These are phyloP conservation scores for Cryptococcus sp. DNA, from an alignment of 1,284 basidiomycete species.

Conservation along the genomic window DNA sequence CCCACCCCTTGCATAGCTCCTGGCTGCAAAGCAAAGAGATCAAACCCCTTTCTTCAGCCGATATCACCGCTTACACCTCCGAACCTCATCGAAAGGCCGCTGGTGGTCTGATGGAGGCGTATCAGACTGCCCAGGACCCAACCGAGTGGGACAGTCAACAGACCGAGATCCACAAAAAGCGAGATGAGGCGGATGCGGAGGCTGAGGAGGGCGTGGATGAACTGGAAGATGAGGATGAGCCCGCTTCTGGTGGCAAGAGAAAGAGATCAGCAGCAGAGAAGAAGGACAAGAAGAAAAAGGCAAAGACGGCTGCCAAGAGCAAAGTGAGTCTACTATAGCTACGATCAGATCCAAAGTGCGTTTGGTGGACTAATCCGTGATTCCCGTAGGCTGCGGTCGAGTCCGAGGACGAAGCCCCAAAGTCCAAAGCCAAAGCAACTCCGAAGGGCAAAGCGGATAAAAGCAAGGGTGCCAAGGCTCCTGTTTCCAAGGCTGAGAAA, in stretches of 20 bases:
- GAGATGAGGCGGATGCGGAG: constrained; percentile 62
- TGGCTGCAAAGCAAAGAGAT: constrained; percentile 85
- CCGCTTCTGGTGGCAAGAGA: constrained; percentile 60
- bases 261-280: constrained; percentile 56
- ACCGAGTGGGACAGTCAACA: constrained; percentile 62
- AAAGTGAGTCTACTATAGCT: constrained; percentile 27
- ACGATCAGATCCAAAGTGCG: too few species aligned
- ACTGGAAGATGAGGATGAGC: constrained; percentile 62
- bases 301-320: constrained; percentile 53
- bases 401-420: constrained; percentile 23
- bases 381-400: neutral
- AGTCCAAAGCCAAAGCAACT: constrained; percentile 56
- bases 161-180: constrained; percentile 60
- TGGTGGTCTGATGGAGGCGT: constrained; percentile 75
- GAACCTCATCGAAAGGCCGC: constrained; percentile 69
- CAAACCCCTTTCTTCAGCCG: constrained; percentile 71
- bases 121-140: constrained; percentile 81
- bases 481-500: constrained; percentile 30
- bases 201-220: constrained; percentile 64
- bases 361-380: too few species aligned
- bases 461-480: constrained; percentile 30
- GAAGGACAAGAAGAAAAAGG: constrained; percentile 59
- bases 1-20: constrained; percentile 60
- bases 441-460: constrained; percentile 35
- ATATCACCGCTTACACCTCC: constrained; percentile 80